A percentile compares a stretch with the other conserved stretches of the same genome.
These are phyloP conservation scores for Chaetoceros tenuissimus DNA, from an alignment of 108 stramenopile species.

Conservation along the genomic window DNA sequence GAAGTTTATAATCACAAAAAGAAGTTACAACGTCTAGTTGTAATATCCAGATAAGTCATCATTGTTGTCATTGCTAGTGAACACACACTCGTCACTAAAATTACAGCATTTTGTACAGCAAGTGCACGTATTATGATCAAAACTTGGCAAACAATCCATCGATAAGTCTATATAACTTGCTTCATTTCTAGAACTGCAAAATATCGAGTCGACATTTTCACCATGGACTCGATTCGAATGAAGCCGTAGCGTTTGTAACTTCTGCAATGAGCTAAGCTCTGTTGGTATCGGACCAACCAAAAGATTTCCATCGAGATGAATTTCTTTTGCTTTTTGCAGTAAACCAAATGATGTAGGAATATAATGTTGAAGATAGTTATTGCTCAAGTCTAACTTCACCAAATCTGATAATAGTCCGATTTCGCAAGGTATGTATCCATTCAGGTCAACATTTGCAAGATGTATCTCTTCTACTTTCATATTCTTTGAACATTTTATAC, in stretches of 20 bases:
- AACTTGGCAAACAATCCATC: not conserved
- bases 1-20: too few relatives aligned
- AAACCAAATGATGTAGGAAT: not conserved
- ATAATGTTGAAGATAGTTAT: conserved; percentile 15
- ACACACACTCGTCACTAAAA: not conserved
- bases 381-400: conserved; percentile 25
- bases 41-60: not conserved
- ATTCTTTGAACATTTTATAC: not conserved
- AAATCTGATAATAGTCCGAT: conserved; percentile 25
- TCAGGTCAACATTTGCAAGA: conserved; percentile 20
- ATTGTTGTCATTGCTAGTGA: not conserved
- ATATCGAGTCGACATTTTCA: not conserved
- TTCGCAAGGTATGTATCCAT: conserved; percentile 30
- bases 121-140: not conserved
- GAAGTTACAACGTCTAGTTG: too few relatives aligned
- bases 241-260: conserved; percentile 23
- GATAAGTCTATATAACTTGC: not conserved
- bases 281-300: conserved; percentile 21
- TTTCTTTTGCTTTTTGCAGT: not conserved
- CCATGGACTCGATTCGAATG: not conserved
- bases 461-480: conserved; percentile 27
- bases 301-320: conserved; percentile 1
- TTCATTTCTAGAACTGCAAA: not conserved
- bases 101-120: not conserved
- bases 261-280: conserved; percentile 17